Conservation (phyloP, 169 alveolate genomes). For the Fabrea salina region DNA sequence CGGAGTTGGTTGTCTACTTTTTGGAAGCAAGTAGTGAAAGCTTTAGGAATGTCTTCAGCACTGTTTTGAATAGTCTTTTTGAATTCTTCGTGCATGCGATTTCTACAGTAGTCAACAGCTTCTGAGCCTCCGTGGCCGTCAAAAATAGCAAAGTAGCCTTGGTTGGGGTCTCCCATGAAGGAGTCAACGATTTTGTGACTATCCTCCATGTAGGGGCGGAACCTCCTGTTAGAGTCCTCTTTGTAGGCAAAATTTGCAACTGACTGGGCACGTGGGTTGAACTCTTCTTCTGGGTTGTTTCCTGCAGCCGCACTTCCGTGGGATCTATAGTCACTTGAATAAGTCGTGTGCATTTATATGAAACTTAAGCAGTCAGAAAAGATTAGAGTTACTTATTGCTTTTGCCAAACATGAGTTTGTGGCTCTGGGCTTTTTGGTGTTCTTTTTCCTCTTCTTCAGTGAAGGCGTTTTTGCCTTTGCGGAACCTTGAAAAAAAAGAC, state of each 20-base stretch:
- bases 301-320: neutral
- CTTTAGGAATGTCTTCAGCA: slow-evolving; percentile 2
- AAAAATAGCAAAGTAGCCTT: slow-evolving; percentile 45
- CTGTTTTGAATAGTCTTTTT: neutral
- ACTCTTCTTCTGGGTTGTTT: slow-evolving; percentile 15
- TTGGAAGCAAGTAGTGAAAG: neutral
- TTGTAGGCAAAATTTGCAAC: slow-evolving; percentile 45
- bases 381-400: too few species aligned
- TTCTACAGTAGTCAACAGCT: slow-evolving; percentile 44
- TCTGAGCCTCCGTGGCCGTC: slow-evolving; percentile 66
- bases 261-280: slow-evolving; percentile 22
- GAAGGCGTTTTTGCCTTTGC: too few species aligned
- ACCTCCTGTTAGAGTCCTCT: slow-evolving; percentile 50
- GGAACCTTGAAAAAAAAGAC: too few species aligned
- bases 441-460: too few species aligned
- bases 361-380: neutral
- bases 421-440: too few species aligned
- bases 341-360: neutral
- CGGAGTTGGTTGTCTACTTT: neutral
- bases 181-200: slow-evolving; percentile 9
- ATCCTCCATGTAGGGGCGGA: slow-evolving; percentile 55
- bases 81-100: neutral
- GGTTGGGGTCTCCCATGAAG: slow-evolving; percentile 36
- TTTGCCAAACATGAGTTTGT: too few species aligned
- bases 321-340: neutral